Evolutionary conservation across 1,284 basidiomycete species (phyloP).

Genomic region (Cryptococcus hybrid): DNA sequence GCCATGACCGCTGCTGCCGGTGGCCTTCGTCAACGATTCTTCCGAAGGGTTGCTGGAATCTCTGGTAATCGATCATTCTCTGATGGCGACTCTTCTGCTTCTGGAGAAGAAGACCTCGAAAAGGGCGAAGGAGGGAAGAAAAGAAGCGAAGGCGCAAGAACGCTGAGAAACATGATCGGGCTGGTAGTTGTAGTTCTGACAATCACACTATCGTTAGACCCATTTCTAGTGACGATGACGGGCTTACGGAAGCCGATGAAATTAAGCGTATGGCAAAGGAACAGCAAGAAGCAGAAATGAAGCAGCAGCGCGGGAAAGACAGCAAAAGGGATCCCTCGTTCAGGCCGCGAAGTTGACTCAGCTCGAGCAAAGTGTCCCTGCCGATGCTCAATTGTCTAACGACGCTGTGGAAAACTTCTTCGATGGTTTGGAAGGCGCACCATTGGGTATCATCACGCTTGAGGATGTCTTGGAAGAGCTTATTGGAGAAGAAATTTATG

Average conservation of each 20-base stretch:
- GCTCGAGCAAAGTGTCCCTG: slow-evolving; percentile 76
- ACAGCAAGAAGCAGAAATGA: slow-evolving; percentile 36
- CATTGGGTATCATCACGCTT: slow-evolving; percentile 87
- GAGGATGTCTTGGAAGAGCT: slow-evolving; percentile 91
- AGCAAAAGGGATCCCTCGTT: slow-evolving; percentile 49
- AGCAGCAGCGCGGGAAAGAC: slow-evolving; percentile 29
- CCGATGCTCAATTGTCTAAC: slow-evolving; percentile 72
- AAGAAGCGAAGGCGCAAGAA: slow-evolving; percentile 8
- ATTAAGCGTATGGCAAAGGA: slow-evolving; percentile 17
- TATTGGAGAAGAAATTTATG: slow-evolving; percentile 86
- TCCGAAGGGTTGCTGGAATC: slow-evolving; percentile 38
- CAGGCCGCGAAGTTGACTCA: slow-evolving; percentile 52
- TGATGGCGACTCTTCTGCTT: slow-evolving; percentile 54
- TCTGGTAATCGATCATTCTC: slow-evolving; percentile 24
- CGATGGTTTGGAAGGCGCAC: slow-evolving; percentile 67
- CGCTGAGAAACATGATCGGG: slow-evolving; percentile 7
- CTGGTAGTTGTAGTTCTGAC: slow-evolving; percentile 5
- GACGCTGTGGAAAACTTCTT: slow-evolving; percentile 71
- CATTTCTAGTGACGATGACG: slow-evolving; percentile 8
- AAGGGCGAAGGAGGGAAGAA: slow-evolving; percentile 5
- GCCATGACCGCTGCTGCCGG: slow-evolving; percentile 52
- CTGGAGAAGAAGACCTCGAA: slow-evolving; percentile 58
- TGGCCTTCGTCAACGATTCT: slow-evolving; percentile 49
- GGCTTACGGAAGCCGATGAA: slow-evolving; percentile 17
- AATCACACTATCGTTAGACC: slow-evolving; percentile 23